phyloP scores from a whole-genome alignment of 2,329 filamentous ascomycete genomes.

The Endothia cerciana region DNA sequence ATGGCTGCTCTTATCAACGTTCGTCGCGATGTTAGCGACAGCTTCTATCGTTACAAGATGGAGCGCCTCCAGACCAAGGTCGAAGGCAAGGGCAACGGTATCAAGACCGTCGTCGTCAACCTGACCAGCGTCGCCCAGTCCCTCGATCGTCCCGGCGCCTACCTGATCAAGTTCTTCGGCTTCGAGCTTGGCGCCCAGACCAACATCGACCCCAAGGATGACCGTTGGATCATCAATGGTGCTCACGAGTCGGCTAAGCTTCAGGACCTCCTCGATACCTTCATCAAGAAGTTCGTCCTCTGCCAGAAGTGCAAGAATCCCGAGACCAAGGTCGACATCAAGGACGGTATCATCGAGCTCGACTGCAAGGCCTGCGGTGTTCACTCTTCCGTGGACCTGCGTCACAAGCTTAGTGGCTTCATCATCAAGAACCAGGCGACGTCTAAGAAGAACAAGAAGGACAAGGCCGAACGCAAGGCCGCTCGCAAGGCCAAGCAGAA shows the following conservation, averaged over 20 bases:
- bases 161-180: slow-evolving; percentile 99
- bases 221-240: slow-evolving; percentile 99
- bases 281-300: slow-evolving; percentile 98
- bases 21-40: slow-evolving; percentile 95
- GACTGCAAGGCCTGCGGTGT: slow-evolving; percentile 99
- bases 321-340: slow-evolving; percentile 94
- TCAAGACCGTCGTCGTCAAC: slow-evolving; percentile 98
- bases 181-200: slow-evolving; percentile 99
- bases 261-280: slow-evolving; percentile 96
- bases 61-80: slow-evolving; percentile 98
- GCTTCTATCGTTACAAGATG: slow-evolving; percentile 99
- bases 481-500: slow-evolving; percentile 87
- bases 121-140: slow-evolving; percentile 90
- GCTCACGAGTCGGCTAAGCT: slow-evolving; percentile 94
- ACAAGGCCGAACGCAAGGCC: slow-evolving; percentile 91
- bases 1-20: slow-evolving; percentile 96
- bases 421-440: slow-evolving; percentile 83
- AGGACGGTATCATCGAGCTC: slow-evolving; percentile 86
- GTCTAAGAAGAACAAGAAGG: slow-evolving; percentile 93
- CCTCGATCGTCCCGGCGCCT: slow-evolving; percentile 87
- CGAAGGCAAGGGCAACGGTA: slow-evolving; percentile 99
- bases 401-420: slow-evolving; percentile 95
- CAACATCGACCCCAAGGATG: slow-evolving; percentile 94
- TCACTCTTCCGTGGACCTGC: slow-evolving; percentile 86
- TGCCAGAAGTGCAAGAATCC: slow-evolving; percentile 99